Conservation (phyloP, 2,329 filamentous ascomycete species). For the Dactylellina haptotyla region DNA sequence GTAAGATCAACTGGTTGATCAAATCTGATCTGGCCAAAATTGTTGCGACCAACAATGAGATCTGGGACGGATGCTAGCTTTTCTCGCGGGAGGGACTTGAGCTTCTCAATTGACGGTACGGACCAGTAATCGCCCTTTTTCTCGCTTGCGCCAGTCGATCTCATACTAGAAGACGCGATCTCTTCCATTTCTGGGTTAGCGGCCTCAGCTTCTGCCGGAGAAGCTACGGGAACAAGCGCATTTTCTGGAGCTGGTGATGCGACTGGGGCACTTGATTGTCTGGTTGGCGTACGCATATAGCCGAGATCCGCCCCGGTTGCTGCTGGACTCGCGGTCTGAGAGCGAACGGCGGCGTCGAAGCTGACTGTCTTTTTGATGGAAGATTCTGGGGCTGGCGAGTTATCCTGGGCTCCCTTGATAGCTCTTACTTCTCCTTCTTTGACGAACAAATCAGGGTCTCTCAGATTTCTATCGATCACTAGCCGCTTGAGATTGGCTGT, state of each 20-base stretch:
- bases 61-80: slow-evolving; percentile 78
- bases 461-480: slow-evolving; percentile 88
- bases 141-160: slow-evolving; percentile 62
- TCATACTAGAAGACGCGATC: neutral
- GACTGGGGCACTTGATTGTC: slow-evolving; percentile 20
- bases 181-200: slow-evolving; percentile 61
- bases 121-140: slow-evolving; percentile 85
- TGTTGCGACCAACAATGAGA: slow-evolving; percentile 83
- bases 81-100: slow-evolving; percentile 80
- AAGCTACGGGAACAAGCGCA: slow-evolving; percentile 68
- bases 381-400: slow-evolving; percentile 57
- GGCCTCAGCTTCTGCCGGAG: slow-evolving; percentile 65
- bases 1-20: slow-evolving; percentile 83
- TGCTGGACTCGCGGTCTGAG: slow-evolving; percentile 40
- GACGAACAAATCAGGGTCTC: slow-evolving; percentile 65
- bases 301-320: slow-evolving; percentile 35
- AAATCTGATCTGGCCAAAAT: slow-evolving; percentile 84
- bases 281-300: slow-evolving; percentile 52
- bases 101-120: slow-evolving; percentile 76
- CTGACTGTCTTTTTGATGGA: slow-evolving; percentile 47
- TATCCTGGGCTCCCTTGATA: slow-evolving; percentile 61
- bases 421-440: slow-evolving; percentile 66
- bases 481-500: slow-evolving; percentile 82
- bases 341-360: slow-evolving; percentile 36
- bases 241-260: slow-evolving; percentile 39